These are phyloP conservation scores for Dryadomyces quercivorus DNA, from an alignment of 2,329 filamentous ascomycete species.

Conservation along the genomic window DNA sequence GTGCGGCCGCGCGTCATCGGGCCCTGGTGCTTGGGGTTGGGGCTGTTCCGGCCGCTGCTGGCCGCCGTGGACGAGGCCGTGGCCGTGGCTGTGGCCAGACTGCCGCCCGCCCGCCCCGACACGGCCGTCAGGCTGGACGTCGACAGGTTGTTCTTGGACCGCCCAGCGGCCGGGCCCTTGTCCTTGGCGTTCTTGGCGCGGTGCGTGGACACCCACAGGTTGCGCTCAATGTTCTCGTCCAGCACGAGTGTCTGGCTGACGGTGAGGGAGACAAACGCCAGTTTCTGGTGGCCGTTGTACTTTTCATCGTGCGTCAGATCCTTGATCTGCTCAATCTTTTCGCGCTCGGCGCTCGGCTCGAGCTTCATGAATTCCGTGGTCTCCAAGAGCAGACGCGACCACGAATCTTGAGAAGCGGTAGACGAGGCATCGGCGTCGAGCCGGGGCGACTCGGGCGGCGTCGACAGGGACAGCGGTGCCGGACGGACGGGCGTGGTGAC, in stretches of 20 bases:
- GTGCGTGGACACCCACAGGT: constrained; percentile 44
- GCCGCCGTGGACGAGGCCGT: constrained; percentile 18
- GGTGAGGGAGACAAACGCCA: constrained; percentile 56
- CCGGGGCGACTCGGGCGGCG: constrained; percentile 16
- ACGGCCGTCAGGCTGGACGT: neutral
- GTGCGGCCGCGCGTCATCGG: constrained; percentile 59
- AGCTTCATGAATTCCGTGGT: constrained; percentile 50
- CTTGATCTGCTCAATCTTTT: constrained; percentile 41
- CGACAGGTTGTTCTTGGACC: constrained; percentile 8
- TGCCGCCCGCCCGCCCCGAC: neutral
- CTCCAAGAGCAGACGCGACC: constrained; percentile 44
- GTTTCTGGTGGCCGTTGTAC: constrained; percentile 60
- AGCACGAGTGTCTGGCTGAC: constrained; percentile 68
- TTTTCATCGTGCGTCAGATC: constrained; percentile 65
- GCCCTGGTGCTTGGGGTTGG: constrained; percentile 44
- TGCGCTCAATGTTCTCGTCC: constrained; percentile 59
- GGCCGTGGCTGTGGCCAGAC: constrained; percentile 12
- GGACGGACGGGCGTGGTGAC: neutral
- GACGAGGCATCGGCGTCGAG: neutral
- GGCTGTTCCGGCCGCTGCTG: constrained; percentile 59
- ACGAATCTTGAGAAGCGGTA: constrained; percentile 17
- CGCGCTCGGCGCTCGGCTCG: constrained; percentile 49
- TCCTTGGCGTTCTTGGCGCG: constrained; percentile 15
- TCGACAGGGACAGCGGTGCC: constrained; percentile 13
- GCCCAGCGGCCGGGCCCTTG: constrained; percentile 2